phyloP scores from a whole-genome alignment of 176 grass and related monocot species.

The Elaeis guineensis region DNA sequence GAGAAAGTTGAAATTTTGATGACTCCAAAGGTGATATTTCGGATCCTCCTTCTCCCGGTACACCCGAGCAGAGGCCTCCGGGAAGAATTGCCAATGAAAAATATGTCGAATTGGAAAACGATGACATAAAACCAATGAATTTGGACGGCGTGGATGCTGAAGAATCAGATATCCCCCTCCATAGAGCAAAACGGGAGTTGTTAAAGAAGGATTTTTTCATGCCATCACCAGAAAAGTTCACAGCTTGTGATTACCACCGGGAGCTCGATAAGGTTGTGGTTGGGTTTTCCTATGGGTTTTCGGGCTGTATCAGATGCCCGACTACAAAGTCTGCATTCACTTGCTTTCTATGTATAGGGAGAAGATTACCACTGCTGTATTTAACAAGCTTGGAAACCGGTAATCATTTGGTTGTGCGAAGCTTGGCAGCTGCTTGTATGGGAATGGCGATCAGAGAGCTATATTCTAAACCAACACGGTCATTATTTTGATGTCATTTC shows the following conservation, averaged over 20 bases:
- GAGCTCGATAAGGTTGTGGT: slow-evolving; percentile 92
- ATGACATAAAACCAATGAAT: slow-evolving; percentile 42
- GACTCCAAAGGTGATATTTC: background rate
- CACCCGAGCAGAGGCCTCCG: slow-evolving; percentile 26
- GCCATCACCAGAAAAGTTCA: slow-evolving; percentile 64
- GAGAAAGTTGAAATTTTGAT: slow-evolving; percentile 33
- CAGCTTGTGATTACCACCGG: slow-evolving; percentile 80
- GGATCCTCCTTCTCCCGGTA: slow-evolving; percentile 46
- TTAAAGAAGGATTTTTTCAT: slow-evolving; percentile 84
- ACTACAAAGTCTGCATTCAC: slow-evolving; percentile 88
- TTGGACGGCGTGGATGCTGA: slow-evolving; percentile 4
- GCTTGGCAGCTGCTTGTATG: slow-evolving; percentile 82
- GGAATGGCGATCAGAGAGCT: slow-evolving; percentile 95
- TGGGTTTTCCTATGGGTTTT: slow-evolving; percentile 83
- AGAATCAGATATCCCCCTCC: slow-evolving; percentile 28
- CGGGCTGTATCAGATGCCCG: slow-evolving; percentile 95
- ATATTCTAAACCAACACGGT: slow-evolving; percentile 91
- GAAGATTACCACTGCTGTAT: slow-evolving; percentile 90
- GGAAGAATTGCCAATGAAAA: slow-evolving; percentile 24
- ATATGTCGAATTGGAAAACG: slow-evolving; percentile 27
- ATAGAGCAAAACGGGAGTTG: slow-evolving; percentile 54
- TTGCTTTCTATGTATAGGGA: slow-evolving; percentile 77
- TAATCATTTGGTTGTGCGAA: slow-evolving; percentile 88
- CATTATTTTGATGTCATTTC: slow-evolving; percentile 98
- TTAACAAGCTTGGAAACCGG: slow-evolving; percentile 83